Base-by-base conservation (phyloP, 2,329 filamentous ascomycete genomes). In the Plectosphaerella plurivora region DNA sequence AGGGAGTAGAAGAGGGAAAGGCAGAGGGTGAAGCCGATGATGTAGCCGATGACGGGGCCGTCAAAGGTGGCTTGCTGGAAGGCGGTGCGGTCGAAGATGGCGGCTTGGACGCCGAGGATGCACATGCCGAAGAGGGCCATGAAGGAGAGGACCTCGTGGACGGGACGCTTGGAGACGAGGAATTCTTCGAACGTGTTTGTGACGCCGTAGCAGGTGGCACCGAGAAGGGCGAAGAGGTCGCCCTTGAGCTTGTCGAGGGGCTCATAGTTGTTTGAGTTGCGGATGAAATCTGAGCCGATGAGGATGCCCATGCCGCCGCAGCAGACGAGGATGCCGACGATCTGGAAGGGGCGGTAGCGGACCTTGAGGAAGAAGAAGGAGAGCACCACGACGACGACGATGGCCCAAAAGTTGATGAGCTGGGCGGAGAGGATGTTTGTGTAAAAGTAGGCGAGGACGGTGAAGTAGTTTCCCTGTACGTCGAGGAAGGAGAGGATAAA, bases 401-500 rank as follows among this genome's bases (percentile, higher is more conserved):
- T 97, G 61, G 92, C 89, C 93, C 93, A 97, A 75, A 97, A 97
- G 78, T 97, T 97, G 73, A 99, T 91, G 50, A 99, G 81, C 77
- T 97, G 92, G 15, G 91, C 91, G 18, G 88, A 94, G 47, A 97
- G 80, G 61, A 97, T 87, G 63, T 92, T 97, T 51, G 93, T 96
- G 76, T 95, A 85, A 54, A 88, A 82, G 75, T 97, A 99, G 5
- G 93, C 94, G 48, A 97, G 80, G 49, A 99, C 93, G 63, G 92
- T 92, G 68, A 97, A 97, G 77, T 97, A 99, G 74, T 99, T 99
- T 56, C 94, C 94, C 72, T 97, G 83, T 48, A 97, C 93, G 66
- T 99, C 94, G 61, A 94, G 81, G 70, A 97, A 97, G 50, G 89
- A 85, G 55, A 99, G 83, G 69, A 97, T 89, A 62, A 96, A 81